Evolutionary conservation across 169 alveolate genomes (phyloP).

Genomic region (Theileria orientalis): DNA sequence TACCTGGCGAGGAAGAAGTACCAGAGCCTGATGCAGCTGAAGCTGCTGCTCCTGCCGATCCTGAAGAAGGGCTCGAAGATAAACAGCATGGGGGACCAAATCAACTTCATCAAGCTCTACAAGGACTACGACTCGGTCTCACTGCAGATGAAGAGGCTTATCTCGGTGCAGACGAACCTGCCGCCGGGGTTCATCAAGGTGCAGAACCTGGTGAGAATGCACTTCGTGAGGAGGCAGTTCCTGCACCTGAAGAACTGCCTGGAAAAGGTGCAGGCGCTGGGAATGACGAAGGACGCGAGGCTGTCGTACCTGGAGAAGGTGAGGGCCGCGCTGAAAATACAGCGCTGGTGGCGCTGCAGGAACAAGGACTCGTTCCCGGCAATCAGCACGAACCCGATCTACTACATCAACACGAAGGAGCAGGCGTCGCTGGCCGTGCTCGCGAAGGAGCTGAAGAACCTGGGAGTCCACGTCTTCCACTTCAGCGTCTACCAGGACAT

Average conservation of each 20-base stretch:
- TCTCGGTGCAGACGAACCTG: constrained; percentile 58
- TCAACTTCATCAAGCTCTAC: constrained; percentile 60
- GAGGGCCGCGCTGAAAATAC: constrained; percentile 60
- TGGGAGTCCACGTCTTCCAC: constrained; percentile 28
- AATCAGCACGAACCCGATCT: constrained; percentile 24
- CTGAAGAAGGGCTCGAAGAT: constrained; percentile 73
- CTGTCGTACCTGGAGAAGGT: constrained; percentile 49
- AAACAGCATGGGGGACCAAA: constrained; percentile 63
- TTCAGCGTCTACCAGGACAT: constrained; percentile 50
- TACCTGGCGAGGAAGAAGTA: constrained; percentile 31
- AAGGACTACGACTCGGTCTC: constrained; percentile 50
- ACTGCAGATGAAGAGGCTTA: constrained; percentile 67
- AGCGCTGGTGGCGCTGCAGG: constrained; percentile 72
- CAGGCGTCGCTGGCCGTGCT: constrained; percentile 18
- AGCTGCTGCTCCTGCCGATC: constrained; percentile 66
- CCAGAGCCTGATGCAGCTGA: constrained; percentile 49
- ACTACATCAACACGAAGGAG: constrained; percentile 49
- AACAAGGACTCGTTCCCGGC: constrained; percentile 16
- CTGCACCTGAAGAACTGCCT: constrained; percentile 46
- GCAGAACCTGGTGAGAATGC: constrained; percentile 75
- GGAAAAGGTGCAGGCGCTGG: constrained; percentile 69
- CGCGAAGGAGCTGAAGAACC: not conserved
- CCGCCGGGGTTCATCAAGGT: constrained; percentile 68
- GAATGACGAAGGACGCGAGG: constrained; percentile 67
- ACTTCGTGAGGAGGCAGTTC: constrained; percentile 67